Evolutionary conservation across 148 eudicot genomes (phyloP).

Genomic region (Chenopodium album): DNA sequence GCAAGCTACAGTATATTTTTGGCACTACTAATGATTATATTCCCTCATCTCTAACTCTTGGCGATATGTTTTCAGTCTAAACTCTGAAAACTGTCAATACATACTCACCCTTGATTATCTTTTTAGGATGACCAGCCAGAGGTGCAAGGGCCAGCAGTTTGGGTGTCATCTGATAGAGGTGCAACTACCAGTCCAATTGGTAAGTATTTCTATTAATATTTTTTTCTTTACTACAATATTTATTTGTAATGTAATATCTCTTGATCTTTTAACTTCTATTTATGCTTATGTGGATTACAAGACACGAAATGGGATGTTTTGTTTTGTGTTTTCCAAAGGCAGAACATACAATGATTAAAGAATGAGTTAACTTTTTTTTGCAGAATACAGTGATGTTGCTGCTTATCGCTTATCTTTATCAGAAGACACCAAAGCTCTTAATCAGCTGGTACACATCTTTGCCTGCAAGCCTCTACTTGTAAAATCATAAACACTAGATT

Average conservation of each 20-base stretch:
- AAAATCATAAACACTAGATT: neutral
- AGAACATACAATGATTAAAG: neutral
- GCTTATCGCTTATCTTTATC: slow-evolving; percentile 93
- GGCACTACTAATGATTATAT: neutral
- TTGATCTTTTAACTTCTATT: neutral
- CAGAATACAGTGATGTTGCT: slow-evolving; percentile 93
- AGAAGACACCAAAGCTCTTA: slow-evolving; percentile 98
- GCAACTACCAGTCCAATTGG: slow-evolving; percentile 92
- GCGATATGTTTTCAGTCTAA: neutral
- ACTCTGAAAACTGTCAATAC: neutral
- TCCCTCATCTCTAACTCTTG: neutral
- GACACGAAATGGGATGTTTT: neutral
- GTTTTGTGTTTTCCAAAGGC: neutral
- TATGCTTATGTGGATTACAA: neutral
- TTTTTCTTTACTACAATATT: neutral
- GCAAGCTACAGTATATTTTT: neutral
- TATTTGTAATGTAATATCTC: neutral
- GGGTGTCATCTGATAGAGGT: slow-evolving; percentile 88
- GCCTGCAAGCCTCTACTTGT: neutral
- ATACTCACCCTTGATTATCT: neutral
- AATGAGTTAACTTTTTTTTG: slow-evolving; percentile 16
- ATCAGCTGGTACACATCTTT: slow-evolving; percentile 68
- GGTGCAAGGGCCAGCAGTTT: slow-evolving; percentile 86
- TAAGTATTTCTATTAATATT: slow-evolving; percentile 29
- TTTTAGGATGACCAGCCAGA: slow-evolving; percentile 92